A percentile compares a stretch with the other conserved stretches of the same genome.
Conservation (phyloP, 2,329 filamentous ascomycete genomes). For the Colletotrichum sansevieriae region DNA sequence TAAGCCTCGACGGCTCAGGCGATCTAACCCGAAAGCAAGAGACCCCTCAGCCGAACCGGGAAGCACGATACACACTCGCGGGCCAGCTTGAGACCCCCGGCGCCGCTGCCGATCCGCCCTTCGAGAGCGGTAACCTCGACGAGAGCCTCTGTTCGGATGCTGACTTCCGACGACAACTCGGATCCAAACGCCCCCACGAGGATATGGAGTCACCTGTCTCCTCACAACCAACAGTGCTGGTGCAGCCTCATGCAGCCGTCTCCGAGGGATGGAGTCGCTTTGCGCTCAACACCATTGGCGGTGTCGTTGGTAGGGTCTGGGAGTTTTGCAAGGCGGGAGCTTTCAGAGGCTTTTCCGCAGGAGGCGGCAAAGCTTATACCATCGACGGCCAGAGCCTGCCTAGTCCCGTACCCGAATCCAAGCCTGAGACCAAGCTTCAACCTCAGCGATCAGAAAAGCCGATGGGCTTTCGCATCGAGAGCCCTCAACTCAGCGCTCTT, state of each 20-base stretch:
- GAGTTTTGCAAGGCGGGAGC: constrained; percentile 82
- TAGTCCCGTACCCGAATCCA: background rate
- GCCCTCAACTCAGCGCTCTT: background rate
- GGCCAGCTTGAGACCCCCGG: constrained; percentile 66
- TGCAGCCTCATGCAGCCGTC: constrained; percentile 48
- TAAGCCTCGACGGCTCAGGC: constrained; percentile 47
- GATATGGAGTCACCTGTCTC: constrained; percentile 53
- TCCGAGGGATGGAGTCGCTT: constrained; percentile 67
- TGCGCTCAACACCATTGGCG: constrained; percentile 73
- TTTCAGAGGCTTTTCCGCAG: constrained; percentile 89
- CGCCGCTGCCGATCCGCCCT: constrained; percentile 46
- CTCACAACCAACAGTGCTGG: constrained; percentile 50
- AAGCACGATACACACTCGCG: constrained; percentile 62
- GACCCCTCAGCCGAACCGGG: constrained; percentile 29
- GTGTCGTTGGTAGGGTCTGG: constrained; percentile 82
- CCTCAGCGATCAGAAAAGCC: constrained; percentile 1
- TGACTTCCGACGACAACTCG: constrained; percentile 66
- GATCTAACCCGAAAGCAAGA: constrained; percentile 41
- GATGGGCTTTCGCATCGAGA: background rate
- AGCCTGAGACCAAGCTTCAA: background rate
- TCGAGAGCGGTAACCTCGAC: constrained; percentile 55
- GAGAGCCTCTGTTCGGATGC: constrained; percentile 70
- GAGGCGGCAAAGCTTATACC: constrained; percentile 80
- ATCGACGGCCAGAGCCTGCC: constrained; percentile 50
- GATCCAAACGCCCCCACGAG: constrained; percentile 58